Evolutionary conservation across 2,329 filamentous ascomycete species (phyloP).

Genomic region (Exophiala calicioides): DNA sequence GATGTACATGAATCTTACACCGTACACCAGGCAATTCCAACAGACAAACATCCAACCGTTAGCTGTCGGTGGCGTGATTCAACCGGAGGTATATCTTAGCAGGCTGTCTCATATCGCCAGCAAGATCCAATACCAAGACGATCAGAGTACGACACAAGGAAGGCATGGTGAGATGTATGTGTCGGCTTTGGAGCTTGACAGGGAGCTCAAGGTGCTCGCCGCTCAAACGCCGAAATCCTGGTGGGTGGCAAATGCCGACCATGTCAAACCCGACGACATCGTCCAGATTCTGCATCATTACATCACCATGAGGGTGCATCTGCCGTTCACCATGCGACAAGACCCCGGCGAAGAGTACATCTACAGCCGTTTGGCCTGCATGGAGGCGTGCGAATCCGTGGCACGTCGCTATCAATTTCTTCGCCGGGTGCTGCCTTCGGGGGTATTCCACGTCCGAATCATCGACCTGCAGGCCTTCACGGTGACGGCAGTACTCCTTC

Average conservation of each 20-base stretch:
- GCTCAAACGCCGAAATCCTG: conserved; percentile 11
- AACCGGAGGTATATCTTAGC: conserved; percentile 9
- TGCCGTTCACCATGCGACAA: conserved; percentile 16
- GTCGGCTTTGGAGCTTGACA: conserved; percentile 18
- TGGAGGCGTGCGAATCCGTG: conserved; percentile 20
- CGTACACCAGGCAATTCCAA: conserved; percentile 35
- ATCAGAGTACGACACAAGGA: conserved; percentile 1
- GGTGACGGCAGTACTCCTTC: conserved; percentile 18
- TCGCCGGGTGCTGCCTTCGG: conserved; percentile 12
- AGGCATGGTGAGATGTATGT: conserved; percentile 14
- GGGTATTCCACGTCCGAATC: conserved; percentile 19
- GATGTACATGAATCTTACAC: conserved; percentile 40
- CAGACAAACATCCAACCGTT: conserved; percentile 1
- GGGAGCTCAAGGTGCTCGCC: conserved; percentile 16
- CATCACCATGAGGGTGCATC: conserved; percentile 19
- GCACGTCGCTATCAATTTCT: conserved; percentile 16
- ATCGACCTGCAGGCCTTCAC: conserved; percentile 24
- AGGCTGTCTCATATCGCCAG: conserved; percentile 16
- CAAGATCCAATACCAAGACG: conserved; percentile 17
- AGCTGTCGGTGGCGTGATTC: conserved; percentile 10
- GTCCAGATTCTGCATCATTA: conserved; percentile 18
- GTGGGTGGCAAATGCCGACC: conserved; percentile 9
- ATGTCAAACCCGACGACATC: conserved; percentile 9
- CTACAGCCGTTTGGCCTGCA: conserved; percentile 19
- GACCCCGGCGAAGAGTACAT: conserved; percentile 8